Percentiles rank a stretch among this genome's conserved stretches.
phyloP scores from a whole-genome alignment of 306 rosid genomes.

The Herpetospermum pedunculosum region DNA sequence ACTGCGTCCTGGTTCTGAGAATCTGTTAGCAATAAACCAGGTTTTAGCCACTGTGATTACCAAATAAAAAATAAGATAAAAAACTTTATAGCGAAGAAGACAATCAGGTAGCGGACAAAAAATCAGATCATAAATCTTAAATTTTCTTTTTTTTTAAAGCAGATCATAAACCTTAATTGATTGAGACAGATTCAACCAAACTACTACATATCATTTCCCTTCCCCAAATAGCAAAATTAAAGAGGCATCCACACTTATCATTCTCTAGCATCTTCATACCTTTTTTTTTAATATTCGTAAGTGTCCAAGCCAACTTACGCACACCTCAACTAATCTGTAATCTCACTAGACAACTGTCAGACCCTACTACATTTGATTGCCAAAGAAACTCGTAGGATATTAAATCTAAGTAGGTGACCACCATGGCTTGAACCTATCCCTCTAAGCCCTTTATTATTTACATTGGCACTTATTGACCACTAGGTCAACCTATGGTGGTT shows the following conservation, averaged over 20 bases:
- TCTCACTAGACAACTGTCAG: not conserved
- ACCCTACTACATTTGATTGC: not conserved
- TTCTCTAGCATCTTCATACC: too few species aligned
- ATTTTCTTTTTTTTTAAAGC: too few species aligned
- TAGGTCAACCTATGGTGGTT: not conserved
- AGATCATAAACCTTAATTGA: not conserved
- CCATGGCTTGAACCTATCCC: not conserved
- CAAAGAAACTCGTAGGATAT: not conserved
- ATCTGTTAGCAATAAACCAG: slow-evolving; percentile 20
- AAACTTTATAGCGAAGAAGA: not conserved
- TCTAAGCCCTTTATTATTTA: not conserved
- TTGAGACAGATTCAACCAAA: not conserved
- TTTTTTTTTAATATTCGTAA: too few species aligned
- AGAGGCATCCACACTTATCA: too few species aligned
- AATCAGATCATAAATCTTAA: not conserved
- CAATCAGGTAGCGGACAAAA: not conserved
- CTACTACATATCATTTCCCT: not conserved
- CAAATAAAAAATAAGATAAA: not conserved
- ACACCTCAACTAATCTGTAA: too few species aligned
- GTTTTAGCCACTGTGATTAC: not conserved
- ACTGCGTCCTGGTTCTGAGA: slow-evolving; percentile 17
- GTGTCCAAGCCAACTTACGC: too few species aligned
- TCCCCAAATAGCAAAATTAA: too few species aligned
- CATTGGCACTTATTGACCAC: not conserved
- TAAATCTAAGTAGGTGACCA: not conserved